phyloP scores from a whole-genome alignment of 2,329 filamentous ascomycete genomes.

The Drechslerella stenobrocha region DNA sequence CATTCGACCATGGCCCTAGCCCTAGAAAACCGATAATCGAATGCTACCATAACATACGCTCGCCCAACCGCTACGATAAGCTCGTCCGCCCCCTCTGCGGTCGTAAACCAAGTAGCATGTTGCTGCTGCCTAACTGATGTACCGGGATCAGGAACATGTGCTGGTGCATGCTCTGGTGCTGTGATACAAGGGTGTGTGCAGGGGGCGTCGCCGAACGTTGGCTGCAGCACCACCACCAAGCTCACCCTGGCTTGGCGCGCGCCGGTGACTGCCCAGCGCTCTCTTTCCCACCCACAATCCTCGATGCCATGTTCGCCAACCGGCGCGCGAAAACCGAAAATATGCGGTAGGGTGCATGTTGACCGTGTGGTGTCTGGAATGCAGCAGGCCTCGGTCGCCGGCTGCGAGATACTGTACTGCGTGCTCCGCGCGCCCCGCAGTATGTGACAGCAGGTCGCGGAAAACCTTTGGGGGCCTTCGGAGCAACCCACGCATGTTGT shows the following conservation, averaged over 20 bases:
- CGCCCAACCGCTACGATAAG: slow-evolving; percentile 44
- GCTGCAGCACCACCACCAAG: slow-evolving; percentile 27
- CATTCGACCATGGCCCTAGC: not conserved
- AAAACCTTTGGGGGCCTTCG: slow-evolving; percentile 17
- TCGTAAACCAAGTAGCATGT: slow-evolving; percentile 33
- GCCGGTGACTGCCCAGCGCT: slow-evolving; percentile 1
- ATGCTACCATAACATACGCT: slow-evolving; percentile 49
- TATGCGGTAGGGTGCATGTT: too few species aligned
- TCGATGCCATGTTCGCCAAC: too few species aligned
- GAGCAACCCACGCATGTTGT: slow-evolving; percentile 14
- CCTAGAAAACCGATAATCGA: slow-evolving; percentile 31
- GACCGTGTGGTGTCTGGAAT: too few species aligned
- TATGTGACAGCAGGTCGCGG: too few species aligned
- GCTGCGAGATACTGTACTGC: too few species aligned
- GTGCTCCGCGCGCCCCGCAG: too few species aligned
- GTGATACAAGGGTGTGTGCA: slow-evolving; percentile 47
- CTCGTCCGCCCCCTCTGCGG: slow-evolving; percentile 17
- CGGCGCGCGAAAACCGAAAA: too few species aligned
- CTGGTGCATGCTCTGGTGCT: slow-evolving; percentile 40
- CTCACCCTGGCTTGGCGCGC: slow-evolving; percentile 29
- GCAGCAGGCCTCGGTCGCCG: too few species aligned
- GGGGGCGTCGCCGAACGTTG: slow-evolving; percentile 45
- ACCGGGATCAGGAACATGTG: slow-evolving; percentile 48
- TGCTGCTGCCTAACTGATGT: slow-evolving; percentile 47
- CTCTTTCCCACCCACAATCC: not conserved